These are phyloP conservation scores for Asclepias syriaca DNA, from an alignment of 257 asterid species.

Conservation along the genomic window DNA sequence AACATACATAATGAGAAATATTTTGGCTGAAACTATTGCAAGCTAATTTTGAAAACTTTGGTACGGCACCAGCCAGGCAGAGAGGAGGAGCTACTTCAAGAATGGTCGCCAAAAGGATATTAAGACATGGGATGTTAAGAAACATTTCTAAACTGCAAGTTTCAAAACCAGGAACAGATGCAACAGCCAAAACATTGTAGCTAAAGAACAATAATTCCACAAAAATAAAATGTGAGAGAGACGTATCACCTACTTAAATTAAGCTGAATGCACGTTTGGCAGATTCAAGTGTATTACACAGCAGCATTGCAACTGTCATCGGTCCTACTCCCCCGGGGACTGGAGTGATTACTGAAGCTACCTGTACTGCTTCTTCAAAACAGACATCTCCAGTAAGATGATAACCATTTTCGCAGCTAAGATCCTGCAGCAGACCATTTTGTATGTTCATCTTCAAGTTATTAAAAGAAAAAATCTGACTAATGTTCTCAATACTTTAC, in stretches of 20 bases:
- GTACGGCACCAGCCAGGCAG: background rate
- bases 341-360: conserved; percentile 80
- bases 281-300: conserved; percentile 65
- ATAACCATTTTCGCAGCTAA: conserved; percentile 53
- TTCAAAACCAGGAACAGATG: background rate
- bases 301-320: conserved; percentile 92
- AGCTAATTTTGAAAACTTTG: background rate
- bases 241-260: conserved; percentile 10
- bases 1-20: background rate
- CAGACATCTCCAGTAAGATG: conserved; percentile 75
- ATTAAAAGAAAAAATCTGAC: background rate
- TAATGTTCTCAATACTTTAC: background rate
- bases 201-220: background rate
- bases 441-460: background rate
- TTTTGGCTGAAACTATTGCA: background rate
- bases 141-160: background rate
- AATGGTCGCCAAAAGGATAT: background rate
- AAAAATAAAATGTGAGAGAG: background rate
- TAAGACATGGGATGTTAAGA: background rate
- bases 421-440: conserved; percentile 48
- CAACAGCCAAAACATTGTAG: background rate
- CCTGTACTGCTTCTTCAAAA: conserved; percentile 58
- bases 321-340: conserved; percentile 98
- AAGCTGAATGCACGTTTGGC: conserved; percentile 51
- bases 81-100: background rate